Percentiles rank a stretch among this genome's conserved stretches.
Conservation (phyloP, 164 flowering plant species). For the Dillenia suffruticosa region DNA sequence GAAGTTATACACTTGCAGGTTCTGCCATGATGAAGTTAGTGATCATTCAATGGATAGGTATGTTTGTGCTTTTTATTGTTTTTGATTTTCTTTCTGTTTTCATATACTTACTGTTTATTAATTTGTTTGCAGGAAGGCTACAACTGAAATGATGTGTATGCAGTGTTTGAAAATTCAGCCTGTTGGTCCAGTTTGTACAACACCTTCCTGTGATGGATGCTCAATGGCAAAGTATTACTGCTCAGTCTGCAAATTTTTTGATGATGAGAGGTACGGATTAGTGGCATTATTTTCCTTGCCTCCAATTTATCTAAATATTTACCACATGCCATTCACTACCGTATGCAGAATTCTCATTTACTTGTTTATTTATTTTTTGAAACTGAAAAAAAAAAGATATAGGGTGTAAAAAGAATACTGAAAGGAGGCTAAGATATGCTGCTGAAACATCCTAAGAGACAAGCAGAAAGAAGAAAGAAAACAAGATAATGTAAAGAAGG, state of each 20-base stretch:
- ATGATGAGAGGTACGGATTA: conserved; percentile 77
- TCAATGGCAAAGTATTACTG: conserved; percentile 91
- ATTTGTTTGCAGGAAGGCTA: conserved; percentile 56
- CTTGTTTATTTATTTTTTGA: too few relatives aligned
- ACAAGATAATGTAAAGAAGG: too few relatives aligned
- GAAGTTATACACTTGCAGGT: conserved; percentile 78
- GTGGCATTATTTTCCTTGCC: not conserved
- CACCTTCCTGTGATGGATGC: conserved; percentile 77
- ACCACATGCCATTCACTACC: too few relatives aligned
- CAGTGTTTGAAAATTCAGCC: conserved; percentile 79
- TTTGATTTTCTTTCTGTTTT: not conserved
- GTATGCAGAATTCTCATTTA: too few relatives aligned
- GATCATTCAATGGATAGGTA: conserved; percentile 98
- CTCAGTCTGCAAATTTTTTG: conserved; percentile 87
- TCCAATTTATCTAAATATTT: too few relatives aligned
- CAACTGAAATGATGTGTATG: conserved; percentile 98
- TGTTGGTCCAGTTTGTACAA: conserved; percentile 71
- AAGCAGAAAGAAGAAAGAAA: too few relatives aligned
- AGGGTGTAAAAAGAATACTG: too few relatives aligned
- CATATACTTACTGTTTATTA: conserved; percentile 5
- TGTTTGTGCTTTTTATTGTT: not conserved
- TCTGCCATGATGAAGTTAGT: conserved; percentile 92
- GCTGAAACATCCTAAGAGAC: too few relatives aligned
- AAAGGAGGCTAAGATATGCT: too few relatives aligned
- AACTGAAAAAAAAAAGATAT: too few relatives aligned